phyloP scores from a whole-genome alignment of 306 rosid genomes.

The Fagus sylvatica region DNA sequence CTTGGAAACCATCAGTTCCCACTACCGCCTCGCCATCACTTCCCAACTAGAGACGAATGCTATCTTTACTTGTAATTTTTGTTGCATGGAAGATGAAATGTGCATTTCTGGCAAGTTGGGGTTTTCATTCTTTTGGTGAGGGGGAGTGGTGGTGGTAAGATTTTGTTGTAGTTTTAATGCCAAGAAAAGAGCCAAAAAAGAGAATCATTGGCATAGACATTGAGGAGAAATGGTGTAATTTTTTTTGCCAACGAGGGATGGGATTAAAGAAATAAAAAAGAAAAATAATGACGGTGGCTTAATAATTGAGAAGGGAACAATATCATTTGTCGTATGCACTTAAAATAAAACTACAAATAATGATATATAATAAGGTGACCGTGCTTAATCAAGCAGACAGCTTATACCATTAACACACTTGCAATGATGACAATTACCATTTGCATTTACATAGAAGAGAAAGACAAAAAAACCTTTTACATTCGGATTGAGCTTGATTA shows the following conservation, averaged over 20 bases:
- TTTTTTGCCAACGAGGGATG: neutral
- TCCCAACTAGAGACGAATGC: slow-evolving; percentile 25
- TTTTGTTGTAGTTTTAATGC: neutral
- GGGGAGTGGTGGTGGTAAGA: neutral
- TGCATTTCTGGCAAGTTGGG: neutral
- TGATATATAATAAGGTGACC: too few relatives aligned
- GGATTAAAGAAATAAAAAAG: neutral
- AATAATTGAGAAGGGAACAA: neutral
- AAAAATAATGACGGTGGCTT: neutral
- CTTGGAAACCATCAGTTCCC: slow-evolving; percentile 66
- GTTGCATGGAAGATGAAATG: neutral
- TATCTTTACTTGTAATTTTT: neutral
- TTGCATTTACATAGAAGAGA: too few relatives aligned
- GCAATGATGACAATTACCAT: too few relatives aligned
- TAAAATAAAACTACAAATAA: too few relatives aligned
- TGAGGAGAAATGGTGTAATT: neutral
- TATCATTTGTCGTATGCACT: neutral
- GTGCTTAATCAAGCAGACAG: too few relatives aligned
- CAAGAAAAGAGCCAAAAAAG: neutral
- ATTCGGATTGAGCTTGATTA: too few relatives aligned
- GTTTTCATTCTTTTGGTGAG: too few relatives aligned
- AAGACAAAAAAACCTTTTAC: too few relatives aligned
- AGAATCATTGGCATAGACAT: too few relatives aligned
- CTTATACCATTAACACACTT: too few relatives aligned
- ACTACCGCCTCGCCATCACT: slow-evolving; percentile 36